Evolutionary conservation across 345 rosid species (phyloP).

Genomic region (Gossypioides kirkii): DNA sequence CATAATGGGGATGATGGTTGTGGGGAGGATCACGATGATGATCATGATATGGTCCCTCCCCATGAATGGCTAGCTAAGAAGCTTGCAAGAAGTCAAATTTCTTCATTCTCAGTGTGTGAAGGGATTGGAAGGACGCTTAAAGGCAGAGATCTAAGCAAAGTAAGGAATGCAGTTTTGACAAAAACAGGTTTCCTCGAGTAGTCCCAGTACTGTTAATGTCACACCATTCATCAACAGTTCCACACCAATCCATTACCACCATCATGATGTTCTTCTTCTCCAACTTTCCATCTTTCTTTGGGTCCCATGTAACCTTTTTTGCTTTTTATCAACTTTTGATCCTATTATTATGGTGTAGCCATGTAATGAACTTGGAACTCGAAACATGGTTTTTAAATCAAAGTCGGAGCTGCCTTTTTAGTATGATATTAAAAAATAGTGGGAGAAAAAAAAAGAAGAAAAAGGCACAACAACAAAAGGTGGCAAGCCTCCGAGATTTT

Average conservation of each 20-base stretch:
- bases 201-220: conserved; percentile 38
- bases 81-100: conserved; percentile 72
- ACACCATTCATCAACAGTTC: not conserved
- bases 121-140: conserved; percentile 93
- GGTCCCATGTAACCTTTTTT: conserved; percentile 32
- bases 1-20: conserved; percentile 14
- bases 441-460: too few relatives aligned
- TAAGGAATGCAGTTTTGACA: conserved; percentile 80
- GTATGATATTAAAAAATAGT: conserved; percentile 7
- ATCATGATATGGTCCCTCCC: conserved; percentile 61
- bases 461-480: not conserved
- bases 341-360: not conserved
- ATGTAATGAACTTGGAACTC: conserved; percentile 4
- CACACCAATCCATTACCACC: conserved; percentile 8
- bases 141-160: conserved; percentile 93
- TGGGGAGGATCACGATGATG: conserved; percentile 23
- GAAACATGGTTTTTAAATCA: not conserved
- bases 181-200: conserved; percentile 91
- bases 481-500: conserved; percentile 18
- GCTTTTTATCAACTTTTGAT: conserved; percentile 14
- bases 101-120: conserved; percentile 88
- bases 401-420: conserved; percentile 29
- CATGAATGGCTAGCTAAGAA: conserved; percentile 93
- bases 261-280: not conserved
- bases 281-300: conserved; percentile 23